Conservation (phyloP, 83 land plant species). For the Picea engelmannii region DNA sequence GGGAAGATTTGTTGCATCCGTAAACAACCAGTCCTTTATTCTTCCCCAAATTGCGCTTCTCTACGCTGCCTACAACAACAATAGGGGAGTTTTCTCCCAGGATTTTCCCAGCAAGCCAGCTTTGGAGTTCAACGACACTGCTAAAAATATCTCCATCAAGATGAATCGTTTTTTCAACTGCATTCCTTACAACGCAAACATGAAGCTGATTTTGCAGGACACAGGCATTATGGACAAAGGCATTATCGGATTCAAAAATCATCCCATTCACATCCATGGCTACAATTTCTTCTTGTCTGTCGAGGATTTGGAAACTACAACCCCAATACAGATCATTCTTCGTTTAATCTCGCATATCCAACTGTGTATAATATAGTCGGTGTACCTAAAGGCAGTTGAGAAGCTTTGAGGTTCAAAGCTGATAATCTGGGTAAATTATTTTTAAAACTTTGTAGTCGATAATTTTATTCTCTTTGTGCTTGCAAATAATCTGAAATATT, state of each 20-base stretch:
- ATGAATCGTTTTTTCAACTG: slow-evolving; percentile 25
- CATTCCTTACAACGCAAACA: slow-evolving; percentile 24
- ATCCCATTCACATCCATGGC: too few relatives aligned
- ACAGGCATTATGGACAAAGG: too few relatives aligned
- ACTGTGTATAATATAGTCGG: slow-evolving; percentile 65
- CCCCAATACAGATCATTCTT: too few relatives aligned
- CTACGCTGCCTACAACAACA: slow-evolving; percentile 16
- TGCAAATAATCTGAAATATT: too few relatives aligned
- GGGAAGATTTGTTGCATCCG: too few relatives aligned
- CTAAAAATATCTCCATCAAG: slow-evolving; percentile 16
- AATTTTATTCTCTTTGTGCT: too few relatives aligned
- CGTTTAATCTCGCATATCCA: slow-evolving; percentile 28
- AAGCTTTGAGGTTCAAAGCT: slow-evolving; percentile 48
- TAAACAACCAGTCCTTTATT: too few relatives aligned
- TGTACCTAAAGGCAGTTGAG: slow-evolving; percentile 11
- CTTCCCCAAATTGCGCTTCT: too few relatives aligned
- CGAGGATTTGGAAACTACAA: too few relatives aligned
- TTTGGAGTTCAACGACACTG: slow-evolving; percentile 30
- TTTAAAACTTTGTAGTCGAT: too few relatives aligned
- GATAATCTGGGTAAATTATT: slow-evolving; percentile 27
- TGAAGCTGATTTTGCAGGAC: slow-evolving; percentile 17
- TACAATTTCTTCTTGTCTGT: too few relatives aligned
- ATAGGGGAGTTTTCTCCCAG: background rate
- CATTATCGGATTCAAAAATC: too few relatives aligned
- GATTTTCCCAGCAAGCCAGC: slow-evolving; percentile 45